These are phyloP conservation scores for Acacia crassicarpa DNA, from an alignment of 306 rosid genomes.

Conservation along the genomic window DNA sequence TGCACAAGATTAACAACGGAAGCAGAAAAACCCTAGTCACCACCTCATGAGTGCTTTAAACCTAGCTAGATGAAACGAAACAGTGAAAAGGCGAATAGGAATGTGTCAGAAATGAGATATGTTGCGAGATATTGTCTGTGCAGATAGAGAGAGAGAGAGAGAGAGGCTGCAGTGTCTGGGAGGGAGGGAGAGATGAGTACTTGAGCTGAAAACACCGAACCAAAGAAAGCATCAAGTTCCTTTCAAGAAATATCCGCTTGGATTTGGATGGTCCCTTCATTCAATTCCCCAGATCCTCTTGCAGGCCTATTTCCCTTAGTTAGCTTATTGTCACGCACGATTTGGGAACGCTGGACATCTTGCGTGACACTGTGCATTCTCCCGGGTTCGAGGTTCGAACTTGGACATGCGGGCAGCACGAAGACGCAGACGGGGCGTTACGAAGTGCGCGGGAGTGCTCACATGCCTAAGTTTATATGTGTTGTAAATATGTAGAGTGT, in stretches of 20 bases:
- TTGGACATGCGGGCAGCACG: no score
- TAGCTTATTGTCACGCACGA: no score
- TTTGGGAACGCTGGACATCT: no score
- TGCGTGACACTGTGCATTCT: no score
- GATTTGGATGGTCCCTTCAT: background rate
- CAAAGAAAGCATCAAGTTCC: background rate
- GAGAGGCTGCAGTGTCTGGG: background rate
- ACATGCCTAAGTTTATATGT: no score
- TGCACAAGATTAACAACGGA: background rate
- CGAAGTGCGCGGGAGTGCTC: no score
- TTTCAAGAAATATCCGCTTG: background rate
- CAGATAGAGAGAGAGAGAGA: background rate
- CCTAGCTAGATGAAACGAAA: background rate
- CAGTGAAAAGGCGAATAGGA: background rate
- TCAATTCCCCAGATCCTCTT: background rate
- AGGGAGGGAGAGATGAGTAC: background rate
- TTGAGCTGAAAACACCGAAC: background rate
- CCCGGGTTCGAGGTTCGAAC: no score
- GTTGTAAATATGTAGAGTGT: no score
- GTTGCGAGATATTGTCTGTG: background rate
- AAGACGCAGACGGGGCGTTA: no score
- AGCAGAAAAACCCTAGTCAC: background rate
- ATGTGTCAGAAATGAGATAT: conserved; percentile 12
- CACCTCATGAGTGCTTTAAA: background rate
- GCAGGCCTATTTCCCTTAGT: background rate